Evolutionary conservation across 257 asterid genomes (phyloP).

Genomic region (Rehmannia glutinosa): DNA sequence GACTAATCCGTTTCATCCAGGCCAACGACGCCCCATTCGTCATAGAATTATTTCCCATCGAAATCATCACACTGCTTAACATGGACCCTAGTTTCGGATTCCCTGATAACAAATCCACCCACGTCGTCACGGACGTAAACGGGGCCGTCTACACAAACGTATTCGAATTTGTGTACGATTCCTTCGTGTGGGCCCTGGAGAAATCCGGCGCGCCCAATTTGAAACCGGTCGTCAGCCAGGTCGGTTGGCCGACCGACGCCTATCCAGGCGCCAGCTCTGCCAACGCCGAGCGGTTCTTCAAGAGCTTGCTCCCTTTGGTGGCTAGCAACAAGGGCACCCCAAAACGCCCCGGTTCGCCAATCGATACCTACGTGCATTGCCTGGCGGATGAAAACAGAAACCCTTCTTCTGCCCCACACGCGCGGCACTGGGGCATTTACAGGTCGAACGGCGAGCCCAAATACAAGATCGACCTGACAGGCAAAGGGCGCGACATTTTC

Average conservation of each 20-base stretch:
- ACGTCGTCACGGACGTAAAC: background rate
- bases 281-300: slow-evolving; percentile 31
- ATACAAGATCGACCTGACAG: slow-evolving; percentile 34
- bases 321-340: slow-evolving; percentile 29
- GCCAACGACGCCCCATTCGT: slow-evolving; percentile 18
- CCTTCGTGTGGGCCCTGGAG: slow-evolving; percentile 27
- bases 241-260: slow-evolving; percentile 62
- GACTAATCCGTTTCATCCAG: background rate
- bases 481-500: slow-evolving; percentile 26
- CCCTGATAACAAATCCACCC: slow-evolving; percentile 2
- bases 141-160: slow-evolving; percentile 26
- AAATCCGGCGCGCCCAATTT: slow-evolving; percentile 10
- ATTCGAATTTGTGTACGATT: slow-evolving; percentile 29
- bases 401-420: background rate
- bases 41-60: slow-evolving; percentile 14
- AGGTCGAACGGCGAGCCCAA: slow-evolving; percentile 35
- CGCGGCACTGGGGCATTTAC: slow-evolving; percentile 31
- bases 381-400: slow-evolving; percentile 24
- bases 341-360: background rate
- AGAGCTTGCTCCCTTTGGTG: slow-evolving; percentile 18
- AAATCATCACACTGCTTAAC: background rate
- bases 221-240: slow-evolving; percentile 5
- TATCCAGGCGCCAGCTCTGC: slow-evolving; percentile 7
- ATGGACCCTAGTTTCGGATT: slow-evolving; percentile 26
- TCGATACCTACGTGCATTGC: slow-evolving; percentile 19